Evolutionary conservation across 1,139 yeast species (phyloP).

Genomic region (Suhomyces maxii): DNA sequence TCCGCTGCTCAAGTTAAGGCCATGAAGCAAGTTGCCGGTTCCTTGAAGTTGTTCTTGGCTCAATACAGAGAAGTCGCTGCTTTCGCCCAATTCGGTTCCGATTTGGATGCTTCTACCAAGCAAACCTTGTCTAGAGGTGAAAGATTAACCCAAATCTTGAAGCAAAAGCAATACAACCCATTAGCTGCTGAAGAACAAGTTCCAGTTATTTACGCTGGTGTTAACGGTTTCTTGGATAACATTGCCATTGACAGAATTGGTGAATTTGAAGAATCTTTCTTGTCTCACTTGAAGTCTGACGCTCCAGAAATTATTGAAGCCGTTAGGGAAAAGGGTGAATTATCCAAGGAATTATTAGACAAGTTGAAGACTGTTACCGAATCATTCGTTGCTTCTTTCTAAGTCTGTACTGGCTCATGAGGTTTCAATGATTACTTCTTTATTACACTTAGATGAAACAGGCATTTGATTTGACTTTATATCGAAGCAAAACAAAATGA

Average conservation of each 20-base stretch:
- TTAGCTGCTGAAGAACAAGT: conserved; percentile 99
- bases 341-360: conserved; percentile 82
- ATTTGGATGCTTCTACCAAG: conserved; percentile 99
- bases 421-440: conserved; percentile 11
- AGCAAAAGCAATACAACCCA: conserved; percentile 97
- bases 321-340: conserved; percentile 87
- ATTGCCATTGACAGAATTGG: conserved; percentile 83
- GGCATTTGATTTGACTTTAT: conserved; percentile 9
- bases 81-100: conserved; percentile 99
- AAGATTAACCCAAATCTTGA: conserved; percentile 98
- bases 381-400: conserved; percentile 86
- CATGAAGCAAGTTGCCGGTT: conserved; percentile 99
- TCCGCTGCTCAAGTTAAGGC: conserved; percentile 99
- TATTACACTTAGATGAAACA: conserved; percentile 11
- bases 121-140: conserved; percentile 99
- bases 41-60: conserved; percentile 99
- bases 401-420: conserved; percentile 21
- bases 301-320: conserved; percentile 81
- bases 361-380: conserved; percentile 89
- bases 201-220: conserved; percentile 98
- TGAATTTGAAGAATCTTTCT: conserved; percentile 91
- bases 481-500: conserved; percentile 11
- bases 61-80: conserved; percentile 99
- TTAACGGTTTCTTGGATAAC: conserved; percentile 95
- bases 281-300: conserved; percentile 87